These are phyloP conservation scores for Boletus rubescentipes DNA, from an alignment of 768 basidiomycete genomes.

Conservation along the genomic window DNA sequence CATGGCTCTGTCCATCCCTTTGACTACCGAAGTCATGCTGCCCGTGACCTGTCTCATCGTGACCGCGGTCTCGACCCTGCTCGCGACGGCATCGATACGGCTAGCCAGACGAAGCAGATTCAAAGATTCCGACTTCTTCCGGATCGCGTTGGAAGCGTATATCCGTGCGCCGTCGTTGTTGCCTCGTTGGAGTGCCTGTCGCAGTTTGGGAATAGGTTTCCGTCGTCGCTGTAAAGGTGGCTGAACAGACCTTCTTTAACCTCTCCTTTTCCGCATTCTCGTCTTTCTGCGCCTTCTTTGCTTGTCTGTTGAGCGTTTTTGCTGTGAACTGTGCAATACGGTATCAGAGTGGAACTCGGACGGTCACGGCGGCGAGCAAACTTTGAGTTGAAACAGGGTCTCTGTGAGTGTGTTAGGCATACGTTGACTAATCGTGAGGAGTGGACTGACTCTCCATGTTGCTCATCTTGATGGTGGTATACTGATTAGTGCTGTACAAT, in stretches of 20 bases:
- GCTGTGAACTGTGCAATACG: conserved; percentile 80
- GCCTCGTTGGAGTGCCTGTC: conserved; percentile 91
- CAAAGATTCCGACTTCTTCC: conserved; percentile 94
- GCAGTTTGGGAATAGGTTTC: background rate
- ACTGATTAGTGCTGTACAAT: background rate
- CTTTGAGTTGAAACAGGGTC: conserved; percentile 98
- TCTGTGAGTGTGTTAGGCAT: conserved; percentile 48
- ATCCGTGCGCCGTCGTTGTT: conserved; percentile 97
- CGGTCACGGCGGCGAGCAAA: conserved; percentile 32
- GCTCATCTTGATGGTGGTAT: conserved; percentile 49
- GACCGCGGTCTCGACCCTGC: conserved; percentile 95
- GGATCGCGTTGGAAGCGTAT: conserved; percentile 96
- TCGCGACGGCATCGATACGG: conserved; percentile 95
- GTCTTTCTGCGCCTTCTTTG: conserved; percentile 97
- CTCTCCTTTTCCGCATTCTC: conserved; percentile 85
- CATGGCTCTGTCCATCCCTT: conserved; percentile 99
- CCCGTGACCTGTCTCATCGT: conserved; percentile 97
- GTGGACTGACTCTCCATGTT: conserved; percentile 81
- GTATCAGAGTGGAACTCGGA: conserved; percentile 13
- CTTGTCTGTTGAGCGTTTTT: conserved; percentile 90
- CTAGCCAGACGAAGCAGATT: conserved; percentile 89
- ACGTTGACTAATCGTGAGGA: background rate
- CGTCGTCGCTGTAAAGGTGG: background rate
- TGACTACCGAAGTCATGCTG: conserved; percentile 94
- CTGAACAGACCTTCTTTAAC: conserved; percentile 78